Base-by-base conservation (phyloP, 805 yeast species). In the Phaffomyces opuntiae region DNA sequence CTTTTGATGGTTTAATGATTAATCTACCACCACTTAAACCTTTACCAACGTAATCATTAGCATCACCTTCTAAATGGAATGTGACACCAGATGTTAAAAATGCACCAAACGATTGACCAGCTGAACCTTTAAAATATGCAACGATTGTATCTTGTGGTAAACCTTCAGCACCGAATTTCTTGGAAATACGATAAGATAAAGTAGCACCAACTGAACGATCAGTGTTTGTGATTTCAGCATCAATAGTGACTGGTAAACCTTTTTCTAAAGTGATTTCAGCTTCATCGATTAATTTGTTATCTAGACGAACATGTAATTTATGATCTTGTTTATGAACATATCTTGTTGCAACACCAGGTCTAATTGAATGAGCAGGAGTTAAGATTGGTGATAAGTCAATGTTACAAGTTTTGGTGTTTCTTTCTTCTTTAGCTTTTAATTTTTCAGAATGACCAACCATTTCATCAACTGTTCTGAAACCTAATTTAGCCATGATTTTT, bases 61-160 rank as follows among this genome's bases (percentile, higher is more conserved):
- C 87, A 68, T 91, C 99, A 73, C 99, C 99, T 70, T 88, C 96
- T 53, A 91, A 74, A 65, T 87, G 95, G 61, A 91, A 79, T 11
- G 98, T 93, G 52, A 91, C 82, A 73, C 99, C 99, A 7, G 95
- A 83, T 41, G 98, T 95, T 58, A 93, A 75, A 74, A 87, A 91
- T 2, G 98, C 99, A 72, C 99, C 99, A 62, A 93, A 91, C 3
- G 97, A 89, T 72, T 91, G 99, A 60, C 99, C 99, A 27, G 99
- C 99, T 47, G 90, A 83, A 53, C 99, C 99, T 61, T 74, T 75
- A 47, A 87, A 78, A 62, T 90, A 85, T 38, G 90, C 97, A 56
- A 90, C 97, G 53, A 91, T 84, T 16, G 98, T 93, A 67, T 93
- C 97, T 59, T 87, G 91, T 19, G 99, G 99, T 60, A 91, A 74